Base-by-base conservation (phyloP, 2,329 filamentous ascomycete genomes). In the Sarocladiaceae sp. region DNA sequence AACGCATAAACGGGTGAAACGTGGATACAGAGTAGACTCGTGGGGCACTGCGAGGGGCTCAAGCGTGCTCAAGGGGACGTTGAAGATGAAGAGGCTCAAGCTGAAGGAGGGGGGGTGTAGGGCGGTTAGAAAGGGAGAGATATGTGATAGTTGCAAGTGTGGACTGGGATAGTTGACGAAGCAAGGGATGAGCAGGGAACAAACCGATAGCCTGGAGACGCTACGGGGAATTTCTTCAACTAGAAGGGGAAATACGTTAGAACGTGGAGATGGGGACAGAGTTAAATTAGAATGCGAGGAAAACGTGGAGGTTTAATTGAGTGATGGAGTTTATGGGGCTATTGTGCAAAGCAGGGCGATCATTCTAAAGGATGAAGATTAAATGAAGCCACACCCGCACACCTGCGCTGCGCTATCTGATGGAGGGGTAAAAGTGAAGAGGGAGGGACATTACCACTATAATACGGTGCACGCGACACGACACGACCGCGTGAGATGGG, bases 301-400 rank as follows among this genome's bases (percentile, higher is more conserved):
- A 40, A 23, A 22, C 17, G 40, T 44, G 40, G 40, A 44, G 40
- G 40, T 44, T 26, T 28, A 44, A 44, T 37, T 37, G 35, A 37
- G 7, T 23, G 13, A 10, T 12, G 40, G n/a, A n/a, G n/a, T n/a
- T 17, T 5, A n/a, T 36, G 33, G 18, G 5, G 33, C 33, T 36
- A 44, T 44, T 22, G 40, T 11, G 20, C 4, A 44, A 10, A n/a
- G 22, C 10, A 40, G 37, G 37, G 35, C 35, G 15, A 31, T 31
- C 8, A 31, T 15, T 8, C 15, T 31, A n/a, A n/a, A n/a, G n/a
- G n/a, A n/a, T n/a, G n/a, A n/a, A n/a, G n/a, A n/a, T n/a, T n/a
- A n/a, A n/a, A n/a, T n/a, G n/a, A n/a, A n/a, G n/a, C n/a, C n/a
- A n/a, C n/a, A n/a, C n/a, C n/a, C n/a, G n/a, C n/a, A n/a, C n/a